Evolutionary conservation across 768 basidiomycete species (phyloP).

Genomic region (Trametes elegans): DNA sequence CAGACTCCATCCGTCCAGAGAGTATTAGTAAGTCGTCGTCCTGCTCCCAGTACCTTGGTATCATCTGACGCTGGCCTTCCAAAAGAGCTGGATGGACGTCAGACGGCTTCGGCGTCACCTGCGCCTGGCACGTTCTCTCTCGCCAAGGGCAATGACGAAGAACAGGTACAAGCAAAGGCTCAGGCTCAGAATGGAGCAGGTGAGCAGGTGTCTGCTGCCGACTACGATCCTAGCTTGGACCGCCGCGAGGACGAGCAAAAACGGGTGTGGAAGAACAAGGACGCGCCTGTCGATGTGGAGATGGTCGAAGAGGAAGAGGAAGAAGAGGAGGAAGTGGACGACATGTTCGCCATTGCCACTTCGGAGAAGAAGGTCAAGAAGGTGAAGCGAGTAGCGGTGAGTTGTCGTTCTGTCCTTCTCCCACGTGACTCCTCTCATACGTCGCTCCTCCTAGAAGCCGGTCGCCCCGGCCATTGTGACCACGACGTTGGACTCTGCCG

Average conservation of each 20-base stretch:
- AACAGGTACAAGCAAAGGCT: conserved; percentile 45
- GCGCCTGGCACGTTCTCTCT: conserved; percentile 61
- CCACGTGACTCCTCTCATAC: background rate
- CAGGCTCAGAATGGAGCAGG: conserved; percentile 46
- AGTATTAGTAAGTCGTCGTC: conserved; percentile 3
- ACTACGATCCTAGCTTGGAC: conserved; percentile 87
- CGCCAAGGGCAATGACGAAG: conserved; percentile 60
- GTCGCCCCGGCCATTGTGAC: conserved; percentile 64
- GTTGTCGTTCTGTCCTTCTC: conserved; percentile 25
- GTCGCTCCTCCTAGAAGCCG: conserved; percentile 38
- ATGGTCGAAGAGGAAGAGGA: conserved; percentile 49
- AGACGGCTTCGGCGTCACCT: conserved; percentile 58
- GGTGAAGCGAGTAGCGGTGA: conserved; percentile 50
- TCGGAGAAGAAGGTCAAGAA: conserved; percentile 55
- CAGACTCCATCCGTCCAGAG: conserved; percentile 8
- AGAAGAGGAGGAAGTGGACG: conserved; percentile 80
- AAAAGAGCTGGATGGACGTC: conserved; percentile 41
- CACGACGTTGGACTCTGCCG: conserved; percentile 83
- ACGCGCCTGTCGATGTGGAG: conserved; percentile 38
- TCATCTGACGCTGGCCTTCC: background rate
- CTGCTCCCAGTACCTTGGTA: background rate
- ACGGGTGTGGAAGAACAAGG: conserved; percentile 49
- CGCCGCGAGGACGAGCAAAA: conserved; percentile 80
- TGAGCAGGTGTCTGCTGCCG: conserved; percentile 85
- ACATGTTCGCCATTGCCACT: conserved; percentile 83